phyloP scores from a whole-genome alignment of 371 early-diverging fungal species.

The Apophysomyces elegans region DNA sequence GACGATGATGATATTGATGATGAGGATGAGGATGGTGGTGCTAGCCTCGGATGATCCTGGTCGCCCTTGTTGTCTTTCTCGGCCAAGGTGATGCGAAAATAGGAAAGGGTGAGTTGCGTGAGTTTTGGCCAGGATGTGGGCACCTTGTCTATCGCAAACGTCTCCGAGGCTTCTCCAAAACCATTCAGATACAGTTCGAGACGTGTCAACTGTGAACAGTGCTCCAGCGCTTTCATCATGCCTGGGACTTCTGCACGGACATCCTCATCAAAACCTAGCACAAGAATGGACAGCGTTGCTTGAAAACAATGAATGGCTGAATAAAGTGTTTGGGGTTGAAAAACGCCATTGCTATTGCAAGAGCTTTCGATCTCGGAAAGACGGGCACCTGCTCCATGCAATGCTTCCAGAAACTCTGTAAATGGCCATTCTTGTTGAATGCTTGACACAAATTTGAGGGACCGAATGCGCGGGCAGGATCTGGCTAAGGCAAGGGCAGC shows the following conservation, averaged over 20 bases:
- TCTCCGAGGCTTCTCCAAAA: not conserved
- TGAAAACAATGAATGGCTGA: not conserved
- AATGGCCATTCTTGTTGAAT: not conserved
- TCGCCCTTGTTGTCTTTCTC: too few relatives aligned
- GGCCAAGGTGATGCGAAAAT: not conserved
- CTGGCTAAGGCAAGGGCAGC: not conserved
- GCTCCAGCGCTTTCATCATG: not conserved
- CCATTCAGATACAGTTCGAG: conserved; percentile 1
- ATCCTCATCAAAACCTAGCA: not conserved
- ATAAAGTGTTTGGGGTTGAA: not conserved
- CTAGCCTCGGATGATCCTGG: not conserved
- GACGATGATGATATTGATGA: too few relatives aligned
- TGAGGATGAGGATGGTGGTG: not conserved
- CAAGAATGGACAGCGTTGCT: not conserved
- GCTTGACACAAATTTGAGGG: not conserved
- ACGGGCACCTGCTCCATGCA: not conserved
- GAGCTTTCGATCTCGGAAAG: not conserved
- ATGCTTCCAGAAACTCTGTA: not conserved
- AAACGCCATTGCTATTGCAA: not conserved
- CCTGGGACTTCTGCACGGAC: not conserved
- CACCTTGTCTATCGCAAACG: not conserved
- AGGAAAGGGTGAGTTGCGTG: not conserved
- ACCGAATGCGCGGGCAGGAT: not conserved
- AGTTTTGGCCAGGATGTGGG: not conserved
- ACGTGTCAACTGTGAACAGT: not conserved